Percentiles rank a stretch among this genome's conserved stretches.
phyloP scores from a whole-genome alignment of 2,329 filamentous ascomycete species.

The Colletotrichum orchidophilum region DNA sequence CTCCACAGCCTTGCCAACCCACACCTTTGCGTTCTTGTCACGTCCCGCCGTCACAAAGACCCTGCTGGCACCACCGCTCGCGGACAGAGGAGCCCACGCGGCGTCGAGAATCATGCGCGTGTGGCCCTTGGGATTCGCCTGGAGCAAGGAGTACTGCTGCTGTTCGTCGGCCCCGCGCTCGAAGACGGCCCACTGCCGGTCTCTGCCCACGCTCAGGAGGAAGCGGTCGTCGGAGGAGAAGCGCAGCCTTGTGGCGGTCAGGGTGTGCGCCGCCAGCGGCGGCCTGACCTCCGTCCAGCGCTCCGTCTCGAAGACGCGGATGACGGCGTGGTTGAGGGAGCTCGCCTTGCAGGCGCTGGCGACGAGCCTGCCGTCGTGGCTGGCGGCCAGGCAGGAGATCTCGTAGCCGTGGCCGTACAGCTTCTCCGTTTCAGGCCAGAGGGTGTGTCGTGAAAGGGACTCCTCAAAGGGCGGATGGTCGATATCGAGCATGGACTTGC shows the following conservation, averaged over 20 bases:
- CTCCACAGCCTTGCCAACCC: constrained; percentile 54
- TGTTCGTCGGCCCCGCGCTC: constrained; percentile 53
- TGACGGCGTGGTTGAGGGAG: constrained; percentile 92
- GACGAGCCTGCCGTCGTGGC: constrained; percentile 77
- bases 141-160: constrained; percentile 63
- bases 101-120: constrained; percentile 91
- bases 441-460: constrained; percentile 85
- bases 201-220: constrained; percentile 88
- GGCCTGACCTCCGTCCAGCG: constrained; percentile 90
- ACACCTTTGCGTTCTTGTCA: constrained; percentile 85
- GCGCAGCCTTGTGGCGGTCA: constrained; percentile 84
- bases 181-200: constrained; percentile 92
- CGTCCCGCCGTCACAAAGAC: constrained; percentile 88
- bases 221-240: constrained; percentile 81
- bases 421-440: constrained; percentile 97
- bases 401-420: constrained; percentile 98
- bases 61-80: constrained; percentile 37
- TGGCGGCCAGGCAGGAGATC: constrained; percentile 86
- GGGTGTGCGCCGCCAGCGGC: constrained; percentile 81
- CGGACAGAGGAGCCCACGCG: constrained; percentile 75
- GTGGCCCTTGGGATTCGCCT: constrained; percentile 85
- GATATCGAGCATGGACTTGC: constrained; percentile 70
- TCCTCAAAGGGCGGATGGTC: constrained; percentile 88
- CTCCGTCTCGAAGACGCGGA: constrained; percentile 87
- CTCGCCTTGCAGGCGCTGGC: constrained; percentile 95